These are phyloP conservation scores for Tetrapisispora nanseiensis DNA, from an alignment of 805 yeast genomes.

Conservation along the genomic window DNA sequence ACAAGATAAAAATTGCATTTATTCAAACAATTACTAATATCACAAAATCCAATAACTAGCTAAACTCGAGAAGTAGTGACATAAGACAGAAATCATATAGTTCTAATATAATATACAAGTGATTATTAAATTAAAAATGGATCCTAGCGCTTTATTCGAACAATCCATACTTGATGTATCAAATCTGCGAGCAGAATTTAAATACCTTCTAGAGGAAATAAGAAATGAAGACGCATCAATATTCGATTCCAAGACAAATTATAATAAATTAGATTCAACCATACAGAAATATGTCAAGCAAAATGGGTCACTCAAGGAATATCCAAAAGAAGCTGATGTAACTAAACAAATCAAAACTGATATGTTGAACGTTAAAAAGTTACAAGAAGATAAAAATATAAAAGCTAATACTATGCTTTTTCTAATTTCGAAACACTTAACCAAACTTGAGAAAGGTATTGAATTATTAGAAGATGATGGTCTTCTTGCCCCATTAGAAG, in stretches of 20 bases:
- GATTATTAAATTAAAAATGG: conserved; percentile 53
- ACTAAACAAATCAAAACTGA: conserved; percentile 61
- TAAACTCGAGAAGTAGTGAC: too few species aligned
- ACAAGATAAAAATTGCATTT: too few species aligned
- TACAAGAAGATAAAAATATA: conserved; percentile 71
- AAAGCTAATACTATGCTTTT: conserved; percentile 79
- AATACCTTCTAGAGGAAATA: conserved; percentile 70
- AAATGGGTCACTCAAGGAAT: conserved; percentile 70
- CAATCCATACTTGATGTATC: conserved; percentile 65
- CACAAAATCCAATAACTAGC: too few species aligned
- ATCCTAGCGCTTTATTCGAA: conserved; percentile 77
- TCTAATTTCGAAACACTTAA: conserved; percentile 64
- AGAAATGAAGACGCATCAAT: conserved; percentile 56
- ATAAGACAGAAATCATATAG: too few species aligned
- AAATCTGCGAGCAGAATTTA: conserved; percentile 80
- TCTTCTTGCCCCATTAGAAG: conserved; percentile 50
- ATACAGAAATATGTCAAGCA: conserved; percentile 74
- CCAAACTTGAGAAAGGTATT: conserved; percentile 64
- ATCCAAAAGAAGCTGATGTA: conserved; percentile 69
- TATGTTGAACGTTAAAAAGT: conserved; percentile 43
- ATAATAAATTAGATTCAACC: conserved; percentile 64
- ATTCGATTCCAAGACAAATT: conserved; percentile 55
- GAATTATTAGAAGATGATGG: conserved; percentile 72
- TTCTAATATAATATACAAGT: too few species aligned
- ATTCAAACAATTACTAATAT: too few species aligned